Percentiles rank a stretch among this genome's conserved stretches.
Evolutionary conservation across 2,329 filamentous ascomycete genomes (phyloP).

Genomic region (Beauveria caledonica): DNA sequence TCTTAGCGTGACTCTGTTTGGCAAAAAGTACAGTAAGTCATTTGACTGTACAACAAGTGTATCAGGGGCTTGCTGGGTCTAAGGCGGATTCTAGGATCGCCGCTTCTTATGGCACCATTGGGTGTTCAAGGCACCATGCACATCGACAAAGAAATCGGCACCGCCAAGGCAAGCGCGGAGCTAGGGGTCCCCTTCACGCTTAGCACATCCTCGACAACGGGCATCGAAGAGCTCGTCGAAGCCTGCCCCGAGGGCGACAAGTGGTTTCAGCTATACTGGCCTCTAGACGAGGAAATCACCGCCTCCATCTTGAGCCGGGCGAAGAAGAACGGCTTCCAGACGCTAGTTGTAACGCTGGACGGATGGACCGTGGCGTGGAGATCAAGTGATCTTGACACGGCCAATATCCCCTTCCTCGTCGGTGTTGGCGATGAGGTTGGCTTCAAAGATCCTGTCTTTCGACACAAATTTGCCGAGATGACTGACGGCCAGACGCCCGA

Average conservation of each 20-base stretch:
- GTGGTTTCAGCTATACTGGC: constrained; percentile 75
- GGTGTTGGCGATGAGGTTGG: constrained; percentile 53
- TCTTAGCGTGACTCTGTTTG: constrained; percentile 45
- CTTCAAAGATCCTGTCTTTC: constrained; percentile 60
- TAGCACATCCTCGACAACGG: constrained; percentile 54
- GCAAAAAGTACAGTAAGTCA: constrained; percentile 33
- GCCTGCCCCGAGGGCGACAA: constrained; percentile 49
- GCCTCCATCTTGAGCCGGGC: constrained; percentile 54
- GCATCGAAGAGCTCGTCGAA: constrained; percentile 58
- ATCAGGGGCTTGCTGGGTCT: neutral
- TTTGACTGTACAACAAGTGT: too few species aligned
- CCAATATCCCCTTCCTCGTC: constrained; percentile 51
- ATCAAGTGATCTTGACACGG: constrained; percentile 57
- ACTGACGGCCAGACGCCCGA: constrained; percentile 38
- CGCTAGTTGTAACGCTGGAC: constrained; percentile 65
- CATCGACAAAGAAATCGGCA: constrained; percentile 53
- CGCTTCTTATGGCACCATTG: constrained; percentile 57
- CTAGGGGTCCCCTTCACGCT: constrained; percentile 58
- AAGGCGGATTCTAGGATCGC: constrained; percentile 26
- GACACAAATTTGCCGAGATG: constrained; percentile 43
- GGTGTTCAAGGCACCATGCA: constrained; percentile 64
- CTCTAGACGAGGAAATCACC: constrained; percentile 56
- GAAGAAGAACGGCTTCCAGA: constrained; percentile 51
- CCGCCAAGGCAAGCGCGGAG: constrained; percentile 53
- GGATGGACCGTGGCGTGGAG: constrained; percentile 63